These are phyloP conservation scores for Pythium rhizo-oryzae DNA, from an alignment of 352 stramenopile genomes.

Conservation along the genomic window DNA sequence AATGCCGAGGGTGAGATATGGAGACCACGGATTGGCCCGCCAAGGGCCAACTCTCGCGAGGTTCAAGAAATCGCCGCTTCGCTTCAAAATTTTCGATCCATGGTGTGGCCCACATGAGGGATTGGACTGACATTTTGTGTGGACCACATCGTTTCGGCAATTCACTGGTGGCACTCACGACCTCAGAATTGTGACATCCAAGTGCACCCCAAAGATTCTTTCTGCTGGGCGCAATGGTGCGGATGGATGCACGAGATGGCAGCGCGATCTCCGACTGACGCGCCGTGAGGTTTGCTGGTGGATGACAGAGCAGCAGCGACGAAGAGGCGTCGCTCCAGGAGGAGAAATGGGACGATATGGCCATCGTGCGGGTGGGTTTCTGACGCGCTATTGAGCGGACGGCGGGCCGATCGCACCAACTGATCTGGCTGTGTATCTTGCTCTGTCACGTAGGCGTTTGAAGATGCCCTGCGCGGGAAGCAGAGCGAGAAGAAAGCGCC, in stretches of 20 bases:
- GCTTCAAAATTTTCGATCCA: slow-evolving; percentile 13
- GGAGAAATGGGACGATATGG: slow-evolving; percentile 84
- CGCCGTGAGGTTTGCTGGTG: background rate
- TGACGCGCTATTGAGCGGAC: background rate
- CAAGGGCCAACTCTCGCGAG: background rate
- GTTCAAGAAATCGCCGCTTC: slow-evolving; percentile 11
- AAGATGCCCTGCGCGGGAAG: slow-evolving; percentile 61
- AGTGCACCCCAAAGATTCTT: background rate
- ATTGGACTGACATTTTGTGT: background rate
- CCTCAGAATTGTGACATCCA: slow-evolving; percentile 6
- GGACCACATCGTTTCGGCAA: background rate
- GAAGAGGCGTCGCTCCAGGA: slow-evolving; percentile 38
- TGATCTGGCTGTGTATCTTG: background rate
- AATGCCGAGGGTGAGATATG: background rate
- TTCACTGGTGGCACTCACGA: background rate
- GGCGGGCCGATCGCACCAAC: background rate
- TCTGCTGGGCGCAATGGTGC: background rate
- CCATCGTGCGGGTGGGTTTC: slow-evolving; percentile 60
- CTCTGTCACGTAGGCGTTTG: slow-evolving; percentile 53
- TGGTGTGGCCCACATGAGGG: slow-evolving; percentile 8
- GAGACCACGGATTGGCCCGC: background rate
- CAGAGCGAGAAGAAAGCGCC: slow-evolving; percentile 2
- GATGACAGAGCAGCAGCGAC: slow-evolving; percentile 47
- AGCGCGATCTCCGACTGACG: background rate
- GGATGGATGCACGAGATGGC: background rate